phyloP scores from a whole-genome alignment of 2,329 filamentous ascomycete genomes.

The Xylaria arbuscula region DNA sequence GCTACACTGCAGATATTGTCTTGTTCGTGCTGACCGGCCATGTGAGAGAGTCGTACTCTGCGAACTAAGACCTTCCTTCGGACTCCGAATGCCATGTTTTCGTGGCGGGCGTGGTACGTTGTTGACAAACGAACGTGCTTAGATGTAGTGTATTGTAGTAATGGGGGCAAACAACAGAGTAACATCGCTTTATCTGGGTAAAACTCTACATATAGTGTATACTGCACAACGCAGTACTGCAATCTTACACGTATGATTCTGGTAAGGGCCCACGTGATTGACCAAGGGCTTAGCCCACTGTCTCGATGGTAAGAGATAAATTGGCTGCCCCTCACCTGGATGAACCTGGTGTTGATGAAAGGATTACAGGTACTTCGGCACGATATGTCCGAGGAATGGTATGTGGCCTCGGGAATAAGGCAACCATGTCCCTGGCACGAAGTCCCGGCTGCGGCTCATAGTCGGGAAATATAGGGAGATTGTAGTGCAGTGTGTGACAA shows the following conservation, averaged over 20 bases:
- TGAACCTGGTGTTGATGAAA: constrained; percentile 9
- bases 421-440: constrained; percentile 14
- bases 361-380: neutral
- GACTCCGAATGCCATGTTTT: constrained; percentile 31
- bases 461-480: constrained; percentile 15
- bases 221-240: neutral
- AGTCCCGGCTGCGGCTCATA: constrained; percentile 16
- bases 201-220: neutral
- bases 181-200: constrained; percentile 5
- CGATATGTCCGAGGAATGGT: neutral
- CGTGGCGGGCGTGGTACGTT: constrained; percentile 4
- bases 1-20: neutral
- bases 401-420: no score
- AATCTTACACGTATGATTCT: neutral
- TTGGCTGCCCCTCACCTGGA: neutral
- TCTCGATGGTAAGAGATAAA: neutral
- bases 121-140: neutral
- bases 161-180: constrained; percentile 2
- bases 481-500: neutral
- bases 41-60: constrained; percentile 10
- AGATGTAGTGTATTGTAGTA: neutral
- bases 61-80: constrained; percentile 17
- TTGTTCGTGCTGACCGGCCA: constrained; percentile 21
- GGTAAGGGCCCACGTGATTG: constrained; percentile 1
- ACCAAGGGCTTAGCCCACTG: neutral